Evolutionary conservation across 257 asterid species (phyloP).

Genomic region (Gardenia jasminoides): DNA sequence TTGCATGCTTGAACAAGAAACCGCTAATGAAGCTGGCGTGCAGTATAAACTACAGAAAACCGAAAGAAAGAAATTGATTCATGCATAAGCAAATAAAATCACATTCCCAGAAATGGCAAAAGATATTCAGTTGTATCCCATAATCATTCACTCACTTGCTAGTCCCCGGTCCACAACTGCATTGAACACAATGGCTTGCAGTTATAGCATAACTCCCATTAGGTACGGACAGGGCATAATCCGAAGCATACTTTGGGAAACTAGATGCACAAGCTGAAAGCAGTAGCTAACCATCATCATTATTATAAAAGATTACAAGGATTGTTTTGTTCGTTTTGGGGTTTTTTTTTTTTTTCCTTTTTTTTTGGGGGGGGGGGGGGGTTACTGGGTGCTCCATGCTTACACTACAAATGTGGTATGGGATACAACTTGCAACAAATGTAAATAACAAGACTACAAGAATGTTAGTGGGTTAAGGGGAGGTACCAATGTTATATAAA

Average conservation of each 20-base stretch:
- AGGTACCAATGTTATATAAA: no score
- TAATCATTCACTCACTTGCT: conserved; percentile 60
- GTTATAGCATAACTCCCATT: conserved; percentile 91
- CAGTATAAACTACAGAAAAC: conserved; percentile 70
- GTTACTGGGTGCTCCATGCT: no score
- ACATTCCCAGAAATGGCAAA: conserved; percentile 2
- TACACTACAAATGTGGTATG: no score
- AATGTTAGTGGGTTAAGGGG: neutral
- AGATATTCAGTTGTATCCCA: neutral
- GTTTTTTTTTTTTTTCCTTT: no score
- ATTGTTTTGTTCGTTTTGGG: no score
- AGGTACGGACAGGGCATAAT: conserved; percentile 78
- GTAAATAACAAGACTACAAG: neutral
- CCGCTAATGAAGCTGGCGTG: conserved; percentile 89
- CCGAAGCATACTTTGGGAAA: conserved; percentile 65
- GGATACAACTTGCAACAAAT: neutral
- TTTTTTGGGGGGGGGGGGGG: no score
- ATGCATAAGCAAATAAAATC: neutral
- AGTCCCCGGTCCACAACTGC: conserved; percentile 95
- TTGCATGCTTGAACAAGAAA: conserved; percentile 98
- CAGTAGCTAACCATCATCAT: neutral
- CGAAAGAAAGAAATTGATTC: neutral
- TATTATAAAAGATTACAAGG: neutral
- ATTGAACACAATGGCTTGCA: conserved; percentile 89
- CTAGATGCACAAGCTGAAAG: conserved; percentile 87